Evolutionary conservation across 352 stramenopile species (phyloP), one percentile per base, ranked within the genome.

Genomic region (Phytophthora boehmeriae): DNA sequence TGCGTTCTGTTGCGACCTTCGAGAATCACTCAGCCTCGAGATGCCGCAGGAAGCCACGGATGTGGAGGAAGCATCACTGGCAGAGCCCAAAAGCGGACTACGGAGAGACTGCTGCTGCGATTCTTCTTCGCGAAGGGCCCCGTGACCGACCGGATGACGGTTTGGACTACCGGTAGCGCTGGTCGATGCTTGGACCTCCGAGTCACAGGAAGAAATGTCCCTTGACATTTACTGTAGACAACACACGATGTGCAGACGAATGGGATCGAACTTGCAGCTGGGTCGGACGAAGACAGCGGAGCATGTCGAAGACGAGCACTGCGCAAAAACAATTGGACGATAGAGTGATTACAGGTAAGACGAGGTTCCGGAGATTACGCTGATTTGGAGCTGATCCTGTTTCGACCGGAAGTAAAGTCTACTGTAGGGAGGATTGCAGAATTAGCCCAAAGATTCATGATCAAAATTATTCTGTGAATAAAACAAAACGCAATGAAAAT

Each of bases 71-170:
- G 16, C 38, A 5, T 52, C 32, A 20, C 46, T 58, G 41, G 39
- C 9, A 25, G 51, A 62, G 19, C 11, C 8, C 41, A 68, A 9
- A 5, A 68, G 39, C 23, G 52, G 60, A 45, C 60, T 63, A 0
- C 59, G 59, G 8, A 68, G 39, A 8, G 53, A 47, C 6, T 38
- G 52, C 28, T 63, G 53, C 5, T 63, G 53, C 6, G 52, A 53
- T 13, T 68, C 52, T 16, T 68, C 53, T 57, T 67, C 59, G 20
- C 59, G 59, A 47, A 27, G 59, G 43, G 59, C 59, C 42, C 59
- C 59, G 17, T 67, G 59, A n/a, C 59, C 59, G 44, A 53, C 30
- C 20, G 47, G 49, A 14, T 44, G 44, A 32, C 59, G 59, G 10
- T 36, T 46, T 52, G 49, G 44, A 28, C 25, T 30, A 30, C 25